Conservation (phyloP, 306 rosid species). For the Sicyos edulis region DNA sequence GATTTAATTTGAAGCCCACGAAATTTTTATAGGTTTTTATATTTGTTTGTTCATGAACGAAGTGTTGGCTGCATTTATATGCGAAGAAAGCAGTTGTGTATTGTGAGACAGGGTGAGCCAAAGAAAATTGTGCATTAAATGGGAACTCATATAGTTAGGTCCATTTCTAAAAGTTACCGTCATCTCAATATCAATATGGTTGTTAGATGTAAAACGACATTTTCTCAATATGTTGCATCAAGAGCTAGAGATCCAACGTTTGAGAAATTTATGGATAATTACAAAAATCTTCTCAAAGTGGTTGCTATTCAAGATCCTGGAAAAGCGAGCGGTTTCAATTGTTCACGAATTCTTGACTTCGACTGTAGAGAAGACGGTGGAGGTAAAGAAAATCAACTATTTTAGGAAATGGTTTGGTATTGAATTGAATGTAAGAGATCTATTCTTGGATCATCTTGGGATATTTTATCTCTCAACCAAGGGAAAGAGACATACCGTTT, state of each 20-base stretch:
- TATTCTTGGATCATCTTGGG: conserved; percentile 79
- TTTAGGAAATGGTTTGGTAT: conserved; percentile 53
- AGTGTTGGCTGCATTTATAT: background rate
- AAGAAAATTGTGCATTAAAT: conserved; percentile 13
- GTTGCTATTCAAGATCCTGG: conserved; percentile 74
- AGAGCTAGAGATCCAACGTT: conserved; percentile 85
- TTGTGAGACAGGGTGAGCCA: background rate
- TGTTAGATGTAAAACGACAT: conserved; percentile 55
- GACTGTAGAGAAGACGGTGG: conserved; percentile 91
- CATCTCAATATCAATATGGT: conserved; percentile 21
- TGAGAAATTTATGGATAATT: conserved; percentile 84
- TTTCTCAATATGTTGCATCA: conserved; percentile 58
- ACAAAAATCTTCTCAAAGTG: conserved; percentile 73
- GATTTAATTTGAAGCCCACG: background rate
- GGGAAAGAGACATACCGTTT: conserved; percentile 82
- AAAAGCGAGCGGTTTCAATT: conserved; percentile 72
- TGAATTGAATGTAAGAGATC: conserved; percentile 63
- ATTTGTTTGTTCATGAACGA: conserved; percentile 7
- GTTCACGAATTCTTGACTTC: conserved; percentile 83
- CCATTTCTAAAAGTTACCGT: background rate
- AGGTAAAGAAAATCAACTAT: conserved; percentile 68
- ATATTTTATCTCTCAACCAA: conserved; percentile 80
- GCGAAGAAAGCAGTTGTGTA: background rate
- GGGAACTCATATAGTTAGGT: conserved; percentile 13
- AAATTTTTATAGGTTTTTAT: background rate